Evolutionary conservation across 1,284 basidiomycete species (phyloP).

Genomic region (Tilletia walkeri): DNA sequence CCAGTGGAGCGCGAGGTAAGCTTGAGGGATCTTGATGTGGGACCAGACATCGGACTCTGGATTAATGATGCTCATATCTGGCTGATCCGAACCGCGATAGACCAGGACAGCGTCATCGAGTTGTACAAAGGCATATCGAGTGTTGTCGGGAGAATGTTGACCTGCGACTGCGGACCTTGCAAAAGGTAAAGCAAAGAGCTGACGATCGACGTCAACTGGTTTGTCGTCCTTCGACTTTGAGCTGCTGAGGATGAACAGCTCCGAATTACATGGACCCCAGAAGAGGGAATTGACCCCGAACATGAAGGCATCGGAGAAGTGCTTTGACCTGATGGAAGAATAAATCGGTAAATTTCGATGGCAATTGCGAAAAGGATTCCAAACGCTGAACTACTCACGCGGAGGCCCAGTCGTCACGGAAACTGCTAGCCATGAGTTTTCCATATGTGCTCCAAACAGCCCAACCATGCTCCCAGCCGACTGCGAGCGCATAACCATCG

Average conservation of each 20-base stretch:
- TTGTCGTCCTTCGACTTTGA: conserved; percentile 7
- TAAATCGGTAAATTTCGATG: not conserved
- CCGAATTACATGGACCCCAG: conserved; percentile 46
- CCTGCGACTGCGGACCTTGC: conserved; percentile 89
- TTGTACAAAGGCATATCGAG: conserved; percentile 89
- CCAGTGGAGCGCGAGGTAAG: conserved; percentile 87
- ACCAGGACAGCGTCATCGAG: conserved; percentile 90
- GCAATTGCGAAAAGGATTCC: not conserved
- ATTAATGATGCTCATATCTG: conserved; percentile 96
- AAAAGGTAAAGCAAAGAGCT: conserved; percentile 73
- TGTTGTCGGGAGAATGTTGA: conserved; percentile 89
- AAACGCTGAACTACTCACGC: conserved; percentile 15
- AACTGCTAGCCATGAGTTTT: conserved; percentile 70
- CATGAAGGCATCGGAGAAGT: conserved; percentile 76
- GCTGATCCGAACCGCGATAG: conserved; percentile 95
- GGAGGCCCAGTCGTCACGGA: conserved; percentile 69
- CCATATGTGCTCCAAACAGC: conserved; percentile 88
- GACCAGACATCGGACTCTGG: conserved; percentile 99
- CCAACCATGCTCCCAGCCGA: conserved; percentile 87
- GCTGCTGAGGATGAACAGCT: conserved; percentile 34
- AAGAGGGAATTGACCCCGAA: conserved; percentile 63
- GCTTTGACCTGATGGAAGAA: conserved; percentile 22
- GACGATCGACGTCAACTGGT: conserved; percentile 25
- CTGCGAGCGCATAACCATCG: conserved; percentile 97
- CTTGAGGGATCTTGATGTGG: conserved; percentile 84